Percentiles rank a stretch among this genome's conserved stretches.
phyloP scores from a whole-genome alignment of 2,329 filamentous ascomycete genomes.

The Aspergillus tanneri region DNA sequence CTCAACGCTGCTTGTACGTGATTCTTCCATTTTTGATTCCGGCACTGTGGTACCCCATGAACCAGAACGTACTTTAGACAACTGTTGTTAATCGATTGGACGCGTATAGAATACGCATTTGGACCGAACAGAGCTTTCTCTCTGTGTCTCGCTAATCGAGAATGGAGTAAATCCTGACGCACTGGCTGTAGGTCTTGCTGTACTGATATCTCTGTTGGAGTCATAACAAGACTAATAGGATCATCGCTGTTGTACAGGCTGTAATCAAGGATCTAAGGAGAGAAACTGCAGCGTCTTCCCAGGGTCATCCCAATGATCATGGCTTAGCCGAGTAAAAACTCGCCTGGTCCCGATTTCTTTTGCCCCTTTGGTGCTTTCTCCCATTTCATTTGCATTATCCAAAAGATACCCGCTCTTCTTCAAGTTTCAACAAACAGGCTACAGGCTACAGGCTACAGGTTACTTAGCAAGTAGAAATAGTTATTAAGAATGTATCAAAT shows the following conservation, averaged over 20 bases:
- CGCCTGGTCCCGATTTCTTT: not conserved
- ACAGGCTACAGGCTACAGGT: too few species aligned
- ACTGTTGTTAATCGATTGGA: not conserved
- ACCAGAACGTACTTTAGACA: not conserved
- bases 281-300: slow-evolving; percentile 35
- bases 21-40: slow-evolving; percentile 5
- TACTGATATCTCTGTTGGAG: not conserved
- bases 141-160: slow-evolving; percentile 95
- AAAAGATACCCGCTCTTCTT: not conserved
- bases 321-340: slow-evolving; percentile 16
- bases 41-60: slow-evolving; percentile 1
- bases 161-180: slow-evolving; percentile 96
- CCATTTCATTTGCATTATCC: not conserved
- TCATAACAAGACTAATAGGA: slow-evolving; percentile 6
- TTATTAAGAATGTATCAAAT: not conserved
- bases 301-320: slow-evolving; percentile 22
- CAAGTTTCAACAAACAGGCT: not conserved
- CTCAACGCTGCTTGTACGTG: slow-evolving; percentile 46
- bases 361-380: not conserved
- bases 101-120: slow-evolving; percentile 79
- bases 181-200: slow-evolving; percentile 67
- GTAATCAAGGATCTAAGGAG: slow-evolving; percentile 49
- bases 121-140: slow-evolving; percentile 83
- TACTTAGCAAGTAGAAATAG: not conserved
- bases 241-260: slow-evolving; percentile 30